Evolutionary conservation across 345 rosid species (phyloP).

Genomic region (Cardamine resedifolia): DNA sequence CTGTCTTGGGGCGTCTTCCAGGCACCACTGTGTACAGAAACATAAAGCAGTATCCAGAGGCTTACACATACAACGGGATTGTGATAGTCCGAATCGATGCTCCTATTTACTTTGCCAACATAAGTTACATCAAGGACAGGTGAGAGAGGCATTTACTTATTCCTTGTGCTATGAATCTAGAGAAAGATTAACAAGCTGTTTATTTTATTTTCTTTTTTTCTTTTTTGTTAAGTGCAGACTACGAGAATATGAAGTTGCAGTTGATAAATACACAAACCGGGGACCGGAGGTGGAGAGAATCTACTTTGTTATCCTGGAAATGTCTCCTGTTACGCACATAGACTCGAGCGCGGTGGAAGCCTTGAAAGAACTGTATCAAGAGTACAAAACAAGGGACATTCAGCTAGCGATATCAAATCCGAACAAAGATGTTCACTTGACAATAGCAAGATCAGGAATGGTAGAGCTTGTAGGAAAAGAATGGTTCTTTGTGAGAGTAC

Average conservation of each 20-base stretch:
- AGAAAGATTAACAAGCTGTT: constrained; percentile 19
- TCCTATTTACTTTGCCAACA: constrained; percentile 96
- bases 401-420: constrained; percentile 93
- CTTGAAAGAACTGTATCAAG: constrained; percentile 82
- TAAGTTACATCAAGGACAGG: constrained; percentile 93
- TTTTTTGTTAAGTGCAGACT: constrained; percentile 45
- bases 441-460: constrained; percentile 70
- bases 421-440: constrained; percentile 74
- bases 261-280: constrained; percentile 64
- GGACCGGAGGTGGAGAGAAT: constrained; percentile 90
- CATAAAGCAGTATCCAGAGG: constrained; percentile 87
- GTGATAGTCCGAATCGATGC: constrained; percentile 92
- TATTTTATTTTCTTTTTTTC: too few species aligned
- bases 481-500: constrained; percentile 91
- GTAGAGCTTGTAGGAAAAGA: constrained; percentile 86
- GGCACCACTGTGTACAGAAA: constrained; percentile 98
- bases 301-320: constrained; percentile 81
- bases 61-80: constrained; percentile 89
- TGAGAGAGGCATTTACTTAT: constrained; percentile 27
- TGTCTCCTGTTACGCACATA: constrained; percentile 91
- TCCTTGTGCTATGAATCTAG: constrained; percentile 12
- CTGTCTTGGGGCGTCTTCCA: constrained; percentile 97
- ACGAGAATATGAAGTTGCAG: constrained; percentile 82
- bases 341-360: constrained; percentile 97
- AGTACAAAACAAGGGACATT: constrained; percentile 77